These are phyloP conservation scores for Polyplosphaeria fusca DNA, from an alignment of 495 filamentous ascomycete genomes.

Conservation along the genomic window DNA sequence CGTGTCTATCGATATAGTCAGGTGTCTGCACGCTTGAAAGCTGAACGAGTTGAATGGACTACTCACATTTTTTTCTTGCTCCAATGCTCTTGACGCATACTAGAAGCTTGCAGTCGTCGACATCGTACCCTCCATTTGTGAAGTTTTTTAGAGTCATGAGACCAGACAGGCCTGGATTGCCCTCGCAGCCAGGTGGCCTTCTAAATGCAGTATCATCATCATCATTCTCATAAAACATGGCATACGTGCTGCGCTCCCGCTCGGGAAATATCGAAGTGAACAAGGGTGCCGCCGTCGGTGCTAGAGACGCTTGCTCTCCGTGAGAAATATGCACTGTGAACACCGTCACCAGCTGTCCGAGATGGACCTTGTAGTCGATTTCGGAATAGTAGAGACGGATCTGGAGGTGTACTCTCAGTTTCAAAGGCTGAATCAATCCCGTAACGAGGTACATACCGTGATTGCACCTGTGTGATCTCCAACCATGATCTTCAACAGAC, in stretches of 20 bases:
- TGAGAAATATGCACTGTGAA: slow-evolving; percentile 42
- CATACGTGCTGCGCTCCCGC: slow-evolving; percentile 48
- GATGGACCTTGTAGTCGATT: slow-evolving; percentile 32
- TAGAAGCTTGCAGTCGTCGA: slow-evolving; percentile 48
- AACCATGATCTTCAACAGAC: slow-evolving; percentile 54
- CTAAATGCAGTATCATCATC: slow-evolving; percentile 46
- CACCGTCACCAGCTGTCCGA: slow-evolving; percentile 41
- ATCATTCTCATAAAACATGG: slow-evolving; percentile 52
- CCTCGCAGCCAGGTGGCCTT: slow-evolving; percentile 46
- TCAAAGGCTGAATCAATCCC: too few species aligned
- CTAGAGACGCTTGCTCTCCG: slow-evolving; percentile 37
- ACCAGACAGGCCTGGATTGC: slow-evolving; percentile 41
- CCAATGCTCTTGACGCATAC: slow-evolving; percentile 58
- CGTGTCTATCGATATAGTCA: slow-evolving; percentile 37
- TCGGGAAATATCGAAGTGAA: slow-evolving; percentile 53
- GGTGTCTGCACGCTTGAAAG: neutral
- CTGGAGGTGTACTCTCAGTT: too few species aligned
- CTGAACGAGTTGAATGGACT: neutral
- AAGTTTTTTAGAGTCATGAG: slow-evolving; percentile 57
- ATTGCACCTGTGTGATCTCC: slow-evolving; percentile 58
- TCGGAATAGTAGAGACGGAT: slow-evolving; percentile 42
- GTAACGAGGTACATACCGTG: too few species aligned
- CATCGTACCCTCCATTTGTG: slow-evolving; percentile 51
- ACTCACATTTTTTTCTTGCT: slow-evolving; percentile 44
- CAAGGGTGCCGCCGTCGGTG: slow-evolving; percentile 37